These are phyloP conservation scores for Porphyrellus cyaneotinctus DNA, from an alignment of 768 basidiomycete species.

Conservation along the genomic window DNA sequence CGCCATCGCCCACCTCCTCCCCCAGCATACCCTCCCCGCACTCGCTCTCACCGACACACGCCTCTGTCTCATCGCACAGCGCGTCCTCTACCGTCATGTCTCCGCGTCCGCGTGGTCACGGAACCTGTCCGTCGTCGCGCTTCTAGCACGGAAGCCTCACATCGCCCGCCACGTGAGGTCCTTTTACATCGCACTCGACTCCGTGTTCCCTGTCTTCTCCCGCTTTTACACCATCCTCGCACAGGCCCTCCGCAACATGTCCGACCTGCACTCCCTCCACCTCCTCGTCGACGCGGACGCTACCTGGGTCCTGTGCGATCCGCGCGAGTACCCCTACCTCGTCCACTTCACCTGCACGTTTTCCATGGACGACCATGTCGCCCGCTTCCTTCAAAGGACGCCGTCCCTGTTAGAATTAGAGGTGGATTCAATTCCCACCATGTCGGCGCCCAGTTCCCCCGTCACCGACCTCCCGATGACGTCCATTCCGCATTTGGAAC, in stretches of 20 bases:
- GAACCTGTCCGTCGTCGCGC: constrained; percentile 47
- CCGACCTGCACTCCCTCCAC: constrained; percentile 49
- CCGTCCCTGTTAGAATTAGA: constrained; percentile 56
- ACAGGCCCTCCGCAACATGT: constrained; percentile 56
- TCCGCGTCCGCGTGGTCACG: constrained; percentile 40
- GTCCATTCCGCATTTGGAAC: constrained; percentile 43
- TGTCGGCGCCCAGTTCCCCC: constrained; percentile 12
- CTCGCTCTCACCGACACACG: constrained; percentile 43
- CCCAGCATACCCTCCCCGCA: constrained; percentile 39
- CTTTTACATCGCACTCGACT: constrained; percentile 52
- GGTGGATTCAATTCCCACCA: constrained; percentile 39
- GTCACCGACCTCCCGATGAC: constrained; percentile 27
- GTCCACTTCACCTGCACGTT: constrained; percentile 58
- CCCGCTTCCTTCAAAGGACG: constrained; percentile 53
- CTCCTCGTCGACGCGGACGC: constrained; percentile 45
- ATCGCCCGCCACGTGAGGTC: constrained; percentile 60
- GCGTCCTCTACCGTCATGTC: constrained; percentile 60
- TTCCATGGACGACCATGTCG: constrained; percentile 54
- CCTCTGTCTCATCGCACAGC: constrained; percentile 50
- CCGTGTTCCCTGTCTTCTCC: constrained; percentile 37
- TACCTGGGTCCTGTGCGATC: constrained; percentile 51
- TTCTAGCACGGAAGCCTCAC: constrained; percentile 53
- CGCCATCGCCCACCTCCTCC: constrained; percentile 40
- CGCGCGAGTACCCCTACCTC: constrained; percentile 43
- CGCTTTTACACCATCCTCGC: constrained; percentile 49